Evolutionary conservation across 441 rosid genomes (phyloP).

Genomic region (Gossypium davidsonii): DNA sequence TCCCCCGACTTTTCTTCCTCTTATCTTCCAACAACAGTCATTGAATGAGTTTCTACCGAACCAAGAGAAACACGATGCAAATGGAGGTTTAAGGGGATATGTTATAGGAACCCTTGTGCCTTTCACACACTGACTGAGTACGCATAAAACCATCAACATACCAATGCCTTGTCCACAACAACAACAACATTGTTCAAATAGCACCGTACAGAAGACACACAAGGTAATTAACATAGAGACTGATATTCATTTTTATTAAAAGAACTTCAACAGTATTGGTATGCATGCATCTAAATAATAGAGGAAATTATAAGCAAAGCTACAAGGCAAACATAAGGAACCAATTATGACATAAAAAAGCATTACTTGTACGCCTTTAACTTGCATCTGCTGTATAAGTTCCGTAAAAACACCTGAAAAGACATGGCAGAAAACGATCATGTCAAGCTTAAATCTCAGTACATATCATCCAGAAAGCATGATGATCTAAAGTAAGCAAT

Average conservation of each 20-base stretch:
- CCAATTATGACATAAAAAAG: background rate
- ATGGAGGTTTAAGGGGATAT: background rate
- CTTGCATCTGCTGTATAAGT: constrained; percentile 95
- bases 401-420: constrained; percentile 94
- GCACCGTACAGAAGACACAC: background rate
- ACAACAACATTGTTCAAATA: background rate
- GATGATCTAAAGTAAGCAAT: background rate
- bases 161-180: background rate
- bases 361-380: constrained; percentile 87
- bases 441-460: constrained; percentile 5
- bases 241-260: constrained; percentile 2
- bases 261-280: background rate
- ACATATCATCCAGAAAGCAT: background rate
- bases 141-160: background rate
- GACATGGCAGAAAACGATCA: constrained; percentile 7
- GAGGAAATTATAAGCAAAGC: background rate
- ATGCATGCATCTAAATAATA: background rate
- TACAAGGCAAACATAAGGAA: background rate
- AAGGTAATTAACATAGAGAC: background rate
- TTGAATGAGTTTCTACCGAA: background rate
- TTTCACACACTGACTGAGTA: background rate
- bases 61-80: background rate
- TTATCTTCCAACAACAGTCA: background rate
- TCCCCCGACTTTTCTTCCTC: background rate
- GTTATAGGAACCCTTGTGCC: background rate